phyloP scores from a whole-genome alignment of 768 basidiomycete species.

The Hypholoma fasciculare region DNA sequence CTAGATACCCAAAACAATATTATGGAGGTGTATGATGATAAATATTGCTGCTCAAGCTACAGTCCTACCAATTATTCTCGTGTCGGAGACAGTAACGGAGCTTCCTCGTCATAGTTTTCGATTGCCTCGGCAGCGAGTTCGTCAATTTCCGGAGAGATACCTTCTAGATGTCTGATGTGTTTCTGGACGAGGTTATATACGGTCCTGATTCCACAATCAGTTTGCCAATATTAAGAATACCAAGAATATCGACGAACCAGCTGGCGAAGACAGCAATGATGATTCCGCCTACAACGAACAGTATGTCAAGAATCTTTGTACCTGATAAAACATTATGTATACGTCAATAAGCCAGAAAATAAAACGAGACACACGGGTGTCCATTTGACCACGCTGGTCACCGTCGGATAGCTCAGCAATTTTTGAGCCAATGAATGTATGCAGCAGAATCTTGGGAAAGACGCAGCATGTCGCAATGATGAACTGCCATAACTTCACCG shows the following conservation, averaged over 20 bases:
- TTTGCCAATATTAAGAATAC: background rate
- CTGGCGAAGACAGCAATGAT: conserved; percentile 58
- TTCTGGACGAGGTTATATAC: conserved; percentile 65
- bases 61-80: background rate
- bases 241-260: conserved; percentile 47
- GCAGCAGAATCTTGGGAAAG: conserved; percentile 70
- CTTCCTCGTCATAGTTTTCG: conserved; percentile 61
- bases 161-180: conserved; percentile 57
- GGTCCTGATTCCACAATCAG: conserved; percentile 40
- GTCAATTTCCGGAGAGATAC: conserved; percentile 46
- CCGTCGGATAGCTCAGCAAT: conserved; percentile 78
- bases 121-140: conserved; percentile 59
- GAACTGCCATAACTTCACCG: conserved; percentile 78
- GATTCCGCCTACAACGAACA: conserved; percentile 61
- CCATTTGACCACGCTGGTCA: conserved; percentile 72
- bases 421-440: conserved; percentile 78
- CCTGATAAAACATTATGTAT: conserved; percentile 32
- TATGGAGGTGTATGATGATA: background rate
- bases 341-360: background rate
- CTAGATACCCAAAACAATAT: no score
- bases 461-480: conserved; percentile 68
- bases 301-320: conserved; percentile 64
- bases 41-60: background rate
- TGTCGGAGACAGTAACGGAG: conserved; percentile 48
- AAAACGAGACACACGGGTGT: conserved; percentile 51